phyloP scores from a whole-genome alignment of 148 eudicot species.

The Tetragonia tetragonoides region DNA sequence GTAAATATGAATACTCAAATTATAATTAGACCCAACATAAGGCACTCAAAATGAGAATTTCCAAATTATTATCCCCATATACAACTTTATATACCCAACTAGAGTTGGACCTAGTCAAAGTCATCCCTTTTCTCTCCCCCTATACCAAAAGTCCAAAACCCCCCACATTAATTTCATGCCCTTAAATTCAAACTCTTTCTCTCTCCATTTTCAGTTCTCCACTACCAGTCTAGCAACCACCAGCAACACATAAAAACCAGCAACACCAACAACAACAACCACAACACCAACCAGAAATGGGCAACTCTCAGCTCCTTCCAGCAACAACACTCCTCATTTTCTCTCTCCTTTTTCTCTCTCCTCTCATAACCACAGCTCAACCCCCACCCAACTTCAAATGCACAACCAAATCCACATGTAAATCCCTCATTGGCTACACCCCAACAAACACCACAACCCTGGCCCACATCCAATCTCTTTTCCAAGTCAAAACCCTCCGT shows the following conservation, averaged over 20 bases:
- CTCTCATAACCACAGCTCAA: background rate
- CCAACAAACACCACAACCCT: slow-evolving; percentile 67
- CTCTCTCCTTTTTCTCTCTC: background rate
- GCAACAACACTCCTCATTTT: background rate
- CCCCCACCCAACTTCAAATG: slow-evolving; percentile 43
- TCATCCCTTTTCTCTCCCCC: background rate
- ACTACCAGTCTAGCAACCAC: background rate
- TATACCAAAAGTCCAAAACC: background rate
- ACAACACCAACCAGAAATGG: slow-evolving; percentile 5
- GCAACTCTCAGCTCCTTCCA: background rate
- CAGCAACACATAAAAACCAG: too few species aligned
- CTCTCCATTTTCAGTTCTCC: background rate
- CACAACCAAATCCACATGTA: slow-evolving; percentile 45
- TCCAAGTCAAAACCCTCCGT: slow-evolving; percentile 43
- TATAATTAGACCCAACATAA: too few species aligned
- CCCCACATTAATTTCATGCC: background rate
- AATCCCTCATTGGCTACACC: slow-evolving; percentile 48
- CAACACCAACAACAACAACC: background rate
- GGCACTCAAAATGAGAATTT: too few species aligned
- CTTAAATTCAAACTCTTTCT: background rate
- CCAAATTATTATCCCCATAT: too few species aligned
- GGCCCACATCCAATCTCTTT: slow-evolving; percentile 42
- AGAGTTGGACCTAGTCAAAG: too few species aligned
- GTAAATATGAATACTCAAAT: too few species aligned
- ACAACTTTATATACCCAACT: too few species aligned